Base-by-base conservation (phyloP, 306 rosid genomes). In the Lathyrus tuberosus region DNA sequence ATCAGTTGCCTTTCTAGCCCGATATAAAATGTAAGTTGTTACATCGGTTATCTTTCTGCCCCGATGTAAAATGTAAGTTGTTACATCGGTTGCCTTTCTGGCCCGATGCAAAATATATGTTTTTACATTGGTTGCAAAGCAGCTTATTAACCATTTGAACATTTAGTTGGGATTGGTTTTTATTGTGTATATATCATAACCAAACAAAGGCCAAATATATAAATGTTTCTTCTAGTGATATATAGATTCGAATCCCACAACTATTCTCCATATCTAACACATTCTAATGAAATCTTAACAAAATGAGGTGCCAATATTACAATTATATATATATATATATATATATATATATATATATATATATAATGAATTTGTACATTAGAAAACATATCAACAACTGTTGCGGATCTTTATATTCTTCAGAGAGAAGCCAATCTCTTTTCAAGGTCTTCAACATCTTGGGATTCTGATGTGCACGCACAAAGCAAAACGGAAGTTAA, bases 371-470 rank as follows among this genome's bases (percentile, higher is more conserved):
- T 77, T 81, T 82, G 61, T 81, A 78, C 82, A 81, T 40, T 51
- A 72, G 13, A 31, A 64, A 64, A 40, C 52, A 70, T 35, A 24
- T 42, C 10, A 57, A 72, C 52, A 48, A 38, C 57, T 67, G 15
- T 11, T 41, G 38, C 12, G 14, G 47, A 74, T 69, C 22, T 53
- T 86, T 86, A 92, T 71, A 78, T 68, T 64, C 90, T 90, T 44
- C 98, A 83, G 64, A 93, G 93, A 18, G 98, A 90, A 49, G 98
- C 98, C 81, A 93, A 51, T 76, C 98, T 88, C 95, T 86, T 93
- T 60, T 88, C 98, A 63, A 93, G 96, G 9, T 93, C 96, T 61
- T 88, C 96, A 62, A 93, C 96, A 57, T 86, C 93, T 41, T 87
- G 65, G 69, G 95, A 67, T 76, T 81, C 84, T 11, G 91, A 43